phyloP scores from a whole-genome alignment of 768 basidiomycete species.

The Lyophyllum shimeji region DNA sequence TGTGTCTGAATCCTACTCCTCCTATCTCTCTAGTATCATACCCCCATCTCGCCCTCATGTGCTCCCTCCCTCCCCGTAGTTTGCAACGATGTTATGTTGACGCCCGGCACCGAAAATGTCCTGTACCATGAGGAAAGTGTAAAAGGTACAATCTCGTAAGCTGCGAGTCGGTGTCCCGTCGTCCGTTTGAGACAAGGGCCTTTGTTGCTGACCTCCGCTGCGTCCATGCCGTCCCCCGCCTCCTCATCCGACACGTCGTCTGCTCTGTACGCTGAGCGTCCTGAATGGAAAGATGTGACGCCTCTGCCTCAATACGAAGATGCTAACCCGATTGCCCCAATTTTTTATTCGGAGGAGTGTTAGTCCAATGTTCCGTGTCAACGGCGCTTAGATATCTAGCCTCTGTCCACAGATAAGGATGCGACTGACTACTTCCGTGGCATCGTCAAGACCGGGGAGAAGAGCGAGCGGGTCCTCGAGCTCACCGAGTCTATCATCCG shows the following conservation, averaged over 20 bases:
- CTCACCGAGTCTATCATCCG: conserved; percentile 89
- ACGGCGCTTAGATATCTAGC: neutral
- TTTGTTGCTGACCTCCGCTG: neutral
- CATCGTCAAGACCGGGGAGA: conserved; percentile 74
- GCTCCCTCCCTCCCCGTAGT: neutral
- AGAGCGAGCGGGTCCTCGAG: conserved; percentile 76
- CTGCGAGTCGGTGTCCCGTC: no score
- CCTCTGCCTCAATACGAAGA: conserved; percentile 84
- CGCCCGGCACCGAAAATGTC: neutral
- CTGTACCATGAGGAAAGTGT: neutral
- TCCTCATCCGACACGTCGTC: conserved; percentile 3
- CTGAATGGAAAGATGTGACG: conserved; percentile 78
- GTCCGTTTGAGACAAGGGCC: neutral
- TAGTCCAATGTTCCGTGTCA: conserved; percentile 28
- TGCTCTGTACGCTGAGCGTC: conserved; percentile 55
- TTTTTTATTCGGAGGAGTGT: conserved; percentile 92
- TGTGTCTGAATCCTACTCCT: conserved; percentile 3
- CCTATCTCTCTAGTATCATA: conserved; percentile 1
- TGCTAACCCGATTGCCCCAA: conserved; percentile 79
- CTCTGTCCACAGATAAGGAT: conserved; percentile 68
- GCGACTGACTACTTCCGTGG: conserved; percentile 92
- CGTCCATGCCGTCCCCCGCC: conserved; percentile 11
- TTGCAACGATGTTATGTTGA: conserved; percentile 7
- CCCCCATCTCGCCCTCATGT: neutral
- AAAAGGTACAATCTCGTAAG: neutral